These are phyloP conservation scores for Trametes polyzona DNA, from an alignment of 1,284 basidiomycete genomes.

Conservation along the genomic window DNA sequence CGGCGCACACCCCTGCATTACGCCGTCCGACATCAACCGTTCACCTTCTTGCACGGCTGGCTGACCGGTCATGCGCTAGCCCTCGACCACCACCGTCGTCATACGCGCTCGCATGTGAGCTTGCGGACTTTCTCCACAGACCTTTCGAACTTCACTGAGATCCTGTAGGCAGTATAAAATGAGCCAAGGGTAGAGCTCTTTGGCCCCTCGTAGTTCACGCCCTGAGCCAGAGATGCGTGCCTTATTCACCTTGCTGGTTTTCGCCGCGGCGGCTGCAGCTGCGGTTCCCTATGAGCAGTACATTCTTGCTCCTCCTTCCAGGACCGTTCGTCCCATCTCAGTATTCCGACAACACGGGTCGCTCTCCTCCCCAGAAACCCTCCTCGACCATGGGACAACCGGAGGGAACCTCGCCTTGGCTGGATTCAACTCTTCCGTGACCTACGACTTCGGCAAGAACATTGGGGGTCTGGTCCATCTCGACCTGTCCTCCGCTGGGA, in stretches of 20 bases:
- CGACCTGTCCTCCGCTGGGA: slow-evolving; percentile 14
- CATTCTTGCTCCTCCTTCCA: slow-evolving; percentile 20
- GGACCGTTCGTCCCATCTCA: slow-evolving; percentile 14
- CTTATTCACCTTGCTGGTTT: neutral
- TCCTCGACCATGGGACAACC: neutral
- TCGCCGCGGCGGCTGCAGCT: neutral
- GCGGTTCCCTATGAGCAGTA: slow-evolving; percentile 21
- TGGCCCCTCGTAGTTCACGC: neutral
- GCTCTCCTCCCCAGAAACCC: slow-evolving; percentile 4
- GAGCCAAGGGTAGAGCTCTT: neutral
- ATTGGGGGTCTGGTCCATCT: slow-evolving; percentile 23
- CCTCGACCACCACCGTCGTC: neutral
- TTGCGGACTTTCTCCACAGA: neutral
- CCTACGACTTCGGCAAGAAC: slow-evolving; percentile 28
- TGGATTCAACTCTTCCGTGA: slow-evolving; percentile 18
- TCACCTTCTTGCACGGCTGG: neutral
- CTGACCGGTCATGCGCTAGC: slow-evolving; percentile 11
- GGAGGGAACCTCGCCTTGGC: slow-evolving; percentile 2
- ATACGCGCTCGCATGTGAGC: slow-evolving; percentile 1
- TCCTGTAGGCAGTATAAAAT: slow-evolving; percentile 1
- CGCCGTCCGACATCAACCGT: neutral
- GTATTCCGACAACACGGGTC: slow-evolving; percentile 13
- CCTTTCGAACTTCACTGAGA: neutral
- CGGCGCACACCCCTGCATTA: neutral
- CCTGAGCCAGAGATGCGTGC: neutral